Percentiles rank a stretch among this genome's conserved stretches.
phyloP scores from a whole-genome alignment of 192 early-diverging fungal species.

The Podila clonocystis region DNA sequence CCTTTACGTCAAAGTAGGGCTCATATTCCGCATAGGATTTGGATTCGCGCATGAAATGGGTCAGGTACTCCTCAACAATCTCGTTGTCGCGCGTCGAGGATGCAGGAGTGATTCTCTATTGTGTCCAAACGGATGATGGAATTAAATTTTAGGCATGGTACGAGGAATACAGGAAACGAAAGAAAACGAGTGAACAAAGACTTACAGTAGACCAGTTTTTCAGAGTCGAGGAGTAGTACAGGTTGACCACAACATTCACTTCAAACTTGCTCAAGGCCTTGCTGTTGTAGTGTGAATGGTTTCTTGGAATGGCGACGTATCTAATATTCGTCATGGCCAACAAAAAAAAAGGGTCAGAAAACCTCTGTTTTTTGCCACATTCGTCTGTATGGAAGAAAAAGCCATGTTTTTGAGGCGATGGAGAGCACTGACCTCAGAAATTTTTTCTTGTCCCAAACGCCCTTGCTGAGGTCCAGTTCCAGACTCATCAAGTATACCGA shows the following conservation, averaged over 20 bases:
- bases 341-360: neutral
- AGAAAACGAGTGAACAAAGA: neutral
- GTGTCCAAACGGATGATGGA: neutral
- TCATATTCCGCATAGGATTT: slow-evolving; percentile 38
- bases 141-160: neutral
- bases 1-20: slow-evolving; percentile 21
- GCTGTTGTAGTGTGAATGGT: slow-evolving; percentile 13
- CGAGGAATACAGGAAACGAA: neutral
- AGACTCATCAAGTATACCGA: slow-evolving; percentile 41
- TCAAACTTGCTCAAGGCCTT: slow-evolving; percentile 7
- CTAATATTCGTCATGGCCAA: neutral
- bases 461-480: slow-evolving; percentile 15
- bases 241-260: neutral
- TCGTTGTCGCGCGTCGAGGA: slow-evolving; percentile 13
- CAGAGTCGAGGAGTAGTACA: neutral
- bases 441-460: slow-evolving; percentile 25
- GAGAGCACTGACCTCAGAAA: slow-evolving; percentile 23
- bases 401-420: neutral
- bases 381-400: neutral
- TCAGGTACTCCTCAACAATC: slow-evolving; percentile 24
- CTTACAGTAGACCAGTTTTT: slow-evolving; percentile 21
- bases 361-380: neutral
- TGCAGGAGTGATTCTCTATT: slow-evolving; percentile 25
- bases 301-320: slow-evolving; percentile 27
- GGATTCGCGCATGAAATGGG: slow-evolving; percentile 24